Evolutionary conservation across 2,329 filamentous ascomycete species (phyloP).

Genomic region (Colletotrichum lini): DNA sequence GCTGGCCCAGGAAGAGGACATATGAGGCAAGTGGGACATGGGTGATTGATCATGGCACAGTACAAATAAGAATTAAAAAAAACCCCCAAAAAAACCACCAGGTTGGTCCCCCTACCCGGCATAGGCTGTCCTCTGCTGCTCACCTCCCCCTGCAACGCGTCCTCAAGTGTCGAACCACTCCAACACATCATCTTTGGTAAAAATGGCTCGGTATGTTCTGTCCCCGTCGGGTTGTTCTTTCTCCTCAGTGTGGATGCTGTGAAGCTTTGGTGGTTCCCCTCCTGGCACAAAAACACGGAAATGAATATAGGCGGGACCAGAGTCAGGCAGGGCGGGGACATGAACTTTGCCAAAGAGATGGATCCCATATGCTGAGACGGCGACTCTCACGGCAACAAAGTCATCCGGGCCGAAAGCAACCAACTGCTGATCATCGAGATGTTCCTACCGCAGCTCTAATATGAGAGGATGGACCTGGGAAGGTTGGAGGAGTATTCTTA

Average conservation of each 20-base stretch:
- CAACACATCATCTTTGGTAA: slow-evolving; percentile 58
- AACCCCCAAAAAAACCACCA: no score
- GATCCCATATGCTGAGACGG: slow-evolving; percentile 61
- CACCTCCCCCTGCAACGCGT: no score
- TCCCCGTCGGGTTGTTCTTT: slow-evolving; percentile 58
- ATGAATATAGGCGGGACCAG: slow-evolving; percentile 60
- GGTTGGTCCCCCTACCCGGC: no score
- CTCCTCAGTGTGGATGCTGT: slow-evolving; percentile 65
- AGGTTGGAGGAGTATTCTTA: slow-evolving; percentile 40
- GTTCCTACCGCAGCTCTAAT: slow-evolving; percentile 39
- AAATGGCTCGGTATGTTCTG: slow-evolving; percentile 62
- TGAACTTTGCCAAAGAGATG: slow-evolving; percentile 65
- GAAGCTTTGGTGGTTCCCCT: slow-evolving; percentile 57
- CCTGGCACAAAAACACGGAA: slow-evolving; percentile 60
- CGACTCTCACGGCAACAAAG: slow-evolving; percentile 61
- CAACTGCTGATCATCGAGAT: slow-evolving; percentile 57
- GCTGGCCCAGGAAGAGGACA: slow-evolving; percentile 79
- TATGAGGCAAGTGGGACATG: background rate
- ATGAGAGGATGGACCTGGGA: background rate
- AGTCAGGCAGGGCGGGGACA: slow-evolving; percentile 57
- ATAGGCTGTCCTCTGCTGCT: background rate
- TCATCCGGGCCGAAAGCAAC: slow-evolving; percentile 55
- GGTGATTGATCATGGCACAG: background rate
- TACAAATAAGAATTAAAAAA: background rate
- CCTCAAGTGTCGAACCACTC: slow-evolving; percentile 68